Base-by-base conservation (phyloP, 495 filamentous ascomycete genomes). In the Penicillium subrubescens region DNA sequence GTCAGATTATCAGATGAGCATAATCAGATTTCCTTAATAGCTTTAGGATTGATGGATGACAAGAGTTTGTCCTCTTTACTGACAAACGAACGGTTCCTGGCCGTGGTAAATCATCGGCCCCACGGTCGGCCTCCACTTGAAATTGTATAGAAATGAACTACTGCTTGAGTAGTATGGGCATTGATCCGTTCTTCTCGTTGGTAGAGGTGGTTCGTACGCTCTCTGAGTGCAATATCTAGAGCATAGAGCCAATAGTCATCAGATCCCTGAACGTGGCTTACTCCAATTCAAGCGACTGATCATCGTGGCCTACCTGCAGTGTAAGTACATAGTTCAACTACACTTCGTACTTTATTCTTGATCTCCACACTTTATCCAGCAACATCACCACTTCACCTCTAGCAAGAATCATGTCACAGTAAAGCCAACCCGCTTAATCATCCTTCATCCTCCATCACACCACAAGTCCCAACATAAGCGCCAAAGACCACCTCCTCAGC, bases 381-480 rank as follows among this genome's bases (percentile, higher is more conserved):
- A 37, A 8, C 35, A 11, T 14, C 35, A 37, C 35, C 0, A n/a
- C 51, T 34, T 17, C 29, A 1, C 33, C 29, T 21, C 29, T 10
- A 33, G n/a, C 51, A 53, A 50, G 10, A n/a, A n/a, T 1, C 39
- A 43, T 19, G 5, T 15, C 8, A 10, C 10, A 37, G 35, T 14
- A 50, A 14, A 27, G 12, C 5, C 44, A 27, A 27, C 21, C 2
- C 10, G 25, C 10, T 50, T n/a, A 4, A 5, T 15, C 23, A 8
- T 15, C 27, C 46, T 27, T 15, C 23, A 8, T 15, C 27, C 46
- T 27, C 11, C 50, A 57, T 46, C 33, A 64, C 41, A 43, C 33
- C 17, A 27, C 15, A 21, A n/a, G n/a, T n/a, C n/a, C 46, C 46
- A 25, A 52, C 25, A 17, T 67, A 63, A 63, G 65, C 65, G 65